Percentiles rank a stretch among this genome's conserved stretches.
Evolutionary conservation across 164 flowering plant species (phyloP).

Genomic region (Macadamia tetraphylla): DNA sequence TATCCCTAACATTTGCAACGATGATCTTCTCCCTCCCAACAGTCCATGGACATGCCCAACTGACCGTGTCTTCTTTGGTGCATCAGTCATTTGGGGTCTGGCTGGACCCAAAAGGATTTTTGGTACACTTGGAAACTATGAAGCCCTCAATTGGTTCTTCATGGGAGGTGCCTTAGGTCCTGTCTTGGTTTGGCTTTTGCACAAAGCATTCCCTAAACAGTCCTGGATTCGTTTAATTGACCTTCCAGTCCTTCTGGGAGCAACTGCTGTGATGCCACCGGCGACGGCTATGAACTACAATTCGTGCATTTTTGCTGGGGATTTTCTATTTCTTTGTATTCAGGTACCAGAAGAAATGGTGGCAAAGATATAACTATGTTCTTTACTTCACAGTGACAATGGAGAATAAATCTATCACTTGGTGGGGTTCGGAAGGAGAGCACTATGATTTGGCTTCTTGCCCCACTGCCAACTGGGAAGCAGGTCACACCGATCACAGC

Average conservation of each 20-base stretch:
- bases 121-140: conserved; percentile 60
- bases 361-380: conserved; percentile 86
- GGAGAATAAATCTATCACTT: conserved; percentile 38
- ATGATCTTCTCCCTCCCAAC: conserved; percentile 38
- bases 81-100: conserved; percentile 93
- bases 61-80: conserved; percentile 86
- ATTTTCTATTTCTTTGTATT: conserved; percentile 81
- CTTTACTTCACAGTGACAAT: conserved; percentile 58
- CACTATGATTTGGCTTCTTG: conserved; percentile 70
- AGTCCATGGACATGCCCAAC: conserved; percentile 86
- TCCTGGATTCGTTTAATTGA: conserved; percentile 84
- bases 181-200: conserved; percentile 62
- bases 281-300: conserved; percentile 80
- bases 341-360: conserved; percentile 76
- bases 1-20: conserved; percentile 58
- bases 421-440: conserved; percentile 89
- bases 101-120: conserved; percentile 83
- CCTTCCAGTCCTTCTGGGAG: conserved; percentile 83
- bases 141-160: conserved; percentile 86
- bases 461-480: conserved; percentile 53
- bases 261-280: conserved; percentile 79
- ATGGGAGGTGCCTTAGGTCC: conserved; percentile 83
- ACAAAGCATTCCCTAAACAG: conserved; percentile 70
- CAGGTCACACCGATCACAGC: too few relatives aligned
- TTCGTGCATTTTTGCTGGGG: conserved; percentile 67